A percentile compares a stretch with the other conserved stretches of the same genome.
Evolutionary conservation across 2,329 filamentous ascomycete genomes (phyloP).

Genomic region (Graphiopsis chlorocephala): DNA sequence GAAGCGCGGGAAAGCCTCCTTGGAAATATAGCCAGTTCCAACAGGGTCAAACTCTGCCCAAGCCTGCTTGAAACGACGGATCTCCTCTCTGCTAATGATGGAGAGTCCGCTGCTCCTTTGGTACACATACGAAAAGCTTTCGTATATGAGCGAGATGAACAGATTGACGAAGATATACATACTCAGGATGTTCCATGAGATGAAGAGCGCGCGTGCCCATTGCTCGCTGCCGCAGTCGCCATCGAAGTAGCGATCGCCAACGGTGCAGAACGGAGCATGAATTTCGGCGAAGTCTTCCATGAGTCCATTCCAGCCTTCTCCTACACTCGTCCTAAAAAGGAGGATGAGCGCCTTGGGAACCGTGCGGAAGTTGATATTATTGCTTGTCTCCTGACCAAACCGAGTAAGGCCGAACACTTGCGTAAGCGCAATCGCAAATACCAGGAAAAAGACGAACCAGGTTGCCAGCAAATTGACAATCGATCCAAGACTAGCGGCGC

Average conservation of each 20-base stretch:
- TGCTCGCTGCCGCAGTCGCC: slow-evolving; percentile 89
- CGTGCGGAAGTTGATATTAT: slow-evolving; percentile 86
- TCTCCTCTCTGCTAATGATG: slow-evolving; percentile 86
- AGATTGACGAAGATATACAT: slow-evolving; percentile 99
- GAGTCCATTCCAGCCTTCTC: slow-evolving; percentile 92
- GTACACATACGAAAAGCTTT: slow-evolving; percentile 99
- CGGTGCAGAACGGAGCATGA: slow-evolving; percentile 75
- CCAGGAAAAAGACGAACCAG: slow-evolving; percentile 94
- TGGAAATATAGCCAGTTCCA: slow-evolving; percentile 86
- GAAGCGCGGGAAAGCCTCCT: slow-evolving; percentile 82
- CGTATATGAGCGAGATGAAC: slow-evolving; percentile 97
- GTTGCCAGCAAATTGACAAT: slow-evolving; percentile 92
- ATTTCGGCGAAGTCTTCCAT: slow-evolving; percentile 94
- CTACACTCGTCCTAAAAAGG: slow-evolving; percentile 87
- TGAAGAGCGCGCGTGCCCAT: slow-evolving; percentile 88
- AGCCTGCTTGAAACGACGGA: slow-evolving; percentile 94
- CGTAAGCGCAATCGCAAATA: slow-evolving; percentile 93
- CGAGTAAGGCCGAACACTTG: slow-evolving; percentile 94
- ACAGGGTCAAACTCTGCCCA: slow-evolving; percentile 95
- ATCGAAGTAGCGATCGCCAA: slow-evolving; percentile 68
- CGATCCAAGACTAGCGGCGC: slow-evolving; percentile 83
- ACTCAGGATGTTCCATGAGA: slow-evolving; percentile 97
- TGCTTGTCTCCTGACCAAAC: slow-evolving; percentile 69
- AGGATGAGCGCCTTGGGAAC: slow-evolving; percentile 92
- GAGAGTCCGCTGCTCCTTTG: slow-evolving; percentile 92